phyloP scores from a whole-genome alignment of 202 grass and related monocot genomes.

The Saccharum hybrid region DNA sequence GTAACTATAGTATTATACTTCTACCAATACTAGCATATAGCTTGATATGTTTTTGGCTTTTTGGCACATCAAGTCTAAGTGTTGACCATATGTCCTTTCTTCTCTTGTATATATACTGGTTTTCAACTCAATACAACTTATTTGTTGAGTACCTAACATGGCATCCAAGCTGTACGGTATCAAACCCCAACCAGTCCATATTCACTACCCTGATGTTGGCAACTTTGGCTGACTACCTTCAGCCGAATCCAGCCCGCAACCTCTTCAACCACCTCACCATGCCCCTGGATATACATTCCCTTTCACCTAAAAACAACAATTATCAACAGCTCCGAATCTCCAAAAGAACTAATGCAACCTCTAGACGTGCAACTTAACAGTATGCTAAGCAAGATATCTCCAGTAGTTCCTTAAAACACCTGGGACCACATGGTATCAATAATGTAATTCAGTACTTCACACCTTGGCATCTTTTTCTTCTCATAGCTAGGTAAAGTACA shows the following conservation, averaged over 20 bases:
- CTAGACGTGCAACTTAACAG: neutral
- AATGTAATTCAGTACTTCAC: neutral
- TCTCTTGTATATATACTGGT: neutral
- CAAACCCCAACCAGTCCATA: neutral
- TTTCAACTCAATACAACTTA: slow-evolving; percentile 26
- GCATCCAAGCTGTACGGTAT: neutral
- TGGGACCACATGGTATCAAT: neutral
- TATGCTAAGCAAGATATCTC: neutral
- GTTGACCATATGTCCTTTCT: neutral
- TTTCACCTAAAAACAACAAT: neutral
- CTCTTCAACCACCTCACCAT: slow-evolving; percentile 2
- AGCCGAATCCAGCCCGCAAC: neutral
- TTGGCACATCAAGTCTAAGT: neutral
- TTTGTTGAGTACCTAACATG: neutral
- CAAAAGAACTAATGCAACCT: neutral
- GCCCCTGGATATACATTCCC: neutral
- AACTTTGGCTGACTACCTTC: slow-evolving; percentile 1
- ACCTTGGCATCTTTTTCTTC: neutral
- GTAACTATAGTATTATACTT: neutral
- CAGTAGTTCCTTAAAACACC: slow-evolving; percentile 3
- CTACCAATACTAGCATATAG: slow-evolving; percentile 2
- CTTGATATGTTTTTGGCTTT: neutral
- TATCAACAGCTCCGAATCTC: neutral
- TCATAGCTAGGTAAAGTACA: neutral
- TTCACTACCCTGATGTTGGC: slow-evolving; percentile 5